Conservation (phyloP, 192 early-diverging fungal genomes). For the Coemansia sp. region DNA sequence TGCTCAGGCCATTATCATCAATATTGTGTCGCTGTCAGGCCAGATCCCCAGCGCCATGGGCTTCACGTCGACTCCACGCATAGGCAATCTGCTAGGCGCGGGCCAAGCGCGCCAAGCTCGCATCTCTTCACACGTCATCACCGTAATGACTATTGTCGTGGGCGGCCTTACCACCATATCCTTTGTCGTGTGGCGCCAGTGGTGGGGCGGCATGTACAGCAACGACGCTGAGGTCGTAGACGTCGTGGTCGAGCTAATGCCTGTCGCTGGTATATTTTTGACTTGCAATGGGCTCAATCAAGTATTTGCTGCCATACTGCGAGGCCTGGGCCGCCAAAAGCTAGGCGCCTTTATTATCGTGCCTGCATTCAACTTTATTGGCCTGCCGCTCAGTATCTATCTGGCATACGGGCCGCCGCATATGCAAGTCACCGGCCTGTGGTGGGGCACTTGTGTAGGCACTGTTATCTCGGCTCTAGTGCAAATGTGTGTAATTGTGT, state of each 20-base stretch:
- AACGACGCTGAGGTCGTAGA: slow-evolving; percentile 67
- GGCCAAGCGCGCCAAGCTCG: slow-evolving; percentile 33
- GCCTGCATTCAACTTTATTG: slow-evolving; percentile 55
- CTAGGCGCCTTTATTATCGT: slow-evolving; percentile 56
- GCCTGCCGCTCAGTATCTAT: slow-evolving; percentile 57
- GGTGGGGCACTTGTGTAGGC: slow-evolving; percentile 43
- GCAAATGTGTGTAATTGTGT: slow-evolving; percentile 29
- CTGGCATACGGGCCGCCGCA: slow-evolving; percentile 46
- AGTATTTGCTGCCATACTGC: slow-evolving; percentile 58
- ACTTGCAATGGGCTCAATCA: slow-evolving; percentile 58
- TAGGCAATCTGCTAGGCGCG: slow-evolving; percentile 57
- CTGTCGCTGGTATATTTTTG: slow-evolving; percentile 67
- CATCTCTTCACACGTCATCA: slow-evolving; percentile 10
- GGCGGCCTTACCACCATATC: slow-evolving; percentile 1
- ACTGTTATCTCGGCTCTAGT: slow-evolving; percentile 26
- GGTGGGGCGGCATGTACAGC: slow-evolving; percentile 62
- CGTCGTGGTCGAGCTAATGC: slow-evolving; percentile 68
- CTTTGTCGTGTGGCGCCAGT: slow-evolving; percentile 12
- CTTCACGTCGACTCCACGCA: slow-evolving; percentile 53
- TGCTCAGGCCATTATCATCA: slow-evolving; percentile 59
- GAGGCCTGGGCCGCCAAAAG: slow-evolving; percentile 56
- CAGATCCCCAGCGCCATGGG: slow-evolving; percentile 57
- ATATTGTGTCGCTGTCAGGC: slow-evolving; percentile 53
- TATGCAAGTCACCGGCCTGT: slow-evolving; percentile 43
- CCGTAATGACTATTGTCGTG: slow-evolving; percentile 13